Base-by-base conservation (phyloP, 257 asterid species). In the Gentiana macrophylla region DNA sequence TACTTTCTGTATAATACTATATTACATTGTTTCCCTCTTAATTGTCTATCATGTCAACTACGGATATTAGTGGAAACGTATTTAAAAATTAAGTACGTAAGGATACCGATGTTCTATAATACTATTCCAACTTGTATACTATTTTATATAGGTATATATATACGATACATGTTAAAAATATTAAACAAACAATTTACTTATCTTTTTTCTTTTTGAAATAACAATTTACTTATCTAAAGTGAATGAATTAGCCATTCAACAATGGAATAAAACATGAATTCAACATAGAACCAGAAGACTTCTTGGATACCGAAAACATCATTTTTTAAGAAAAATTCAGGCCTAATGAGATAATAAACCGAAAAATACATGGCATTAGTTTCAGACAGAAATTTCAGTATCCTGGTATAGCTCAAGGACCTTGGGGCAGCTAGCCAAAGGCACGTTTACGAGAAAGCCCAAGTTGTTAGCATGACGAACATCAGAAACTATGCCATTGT, bases 401-500 rank as follows among this genome's bases (percentile, higher is more conserved):
- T 76, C 87, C 60, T 77, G 72, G 77, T 90, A 90, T 67, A 73
- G 72, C 75, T 71, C 67, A 49, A 86, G 90, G 71, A 90, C 55
- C 71, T 80, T 70, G 9, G 78, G 49, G 82, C 97, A 90, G 59
- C 61, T 35, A 43, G 79, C 67, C 78, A 84, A 57, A 13, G 90
- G 82, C 0, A 66, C 62, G 3, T 65, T 57, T 70, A 24, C 60
- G 32, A 65, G 56, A 74, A 77, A 90, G 4, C 91, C 94, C 77
- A 86, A 62, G 67, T 74, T 70, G 57, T 90, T 90, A 32, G 88
- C 96, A 0, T 41, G 68, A 1, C 96, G 89, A 2, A 47, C 49
- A 34, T 61, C 58, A 8, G 88, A 72, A 51, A 8, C 59, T 79
- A 90, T 77, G 53, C 97, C 96, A 41, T 86, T 90, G 91, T 82